Base-by-base conservation (phyloP, 2,329 filamentous ascomycete genomes). In the Epichloe aotearoae region DNA sequence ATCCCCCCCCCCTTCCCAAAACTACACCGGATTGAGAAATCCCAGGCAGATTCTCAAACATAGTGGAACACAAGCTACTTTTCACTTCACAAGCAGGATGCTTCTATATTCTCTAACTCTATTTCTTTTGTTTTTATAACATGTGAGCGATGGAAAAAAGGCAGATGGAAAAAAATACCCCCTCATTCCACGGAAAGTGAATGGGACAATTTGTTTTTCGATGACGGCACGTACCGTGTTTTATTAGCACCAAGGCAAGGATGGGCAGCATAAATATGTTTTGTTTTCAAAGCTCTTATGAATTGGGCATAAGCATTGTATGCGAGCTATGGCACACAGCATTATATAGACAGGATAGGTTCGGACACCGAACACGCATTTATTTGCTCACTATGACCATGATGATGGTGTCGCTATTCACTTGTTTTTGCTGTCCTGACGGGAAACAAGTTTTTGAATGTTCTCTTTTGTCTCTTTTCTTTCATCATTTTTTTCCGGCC, bases 261-360 rank as follows among this genome's bases (percentile, higher is more conserved):
- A 48, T 5, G 26, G 17, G 38, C 41, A 48, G 51, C 43, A 50
- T 52, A 39, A 41, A 49, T 39, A 47, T 47, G 36, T 51, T 51
- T 53, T 55, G 52, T 50, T 48, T 47, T 46, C 46, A 50, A 23
- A 10, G n/a, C 6, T n/a, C n/a, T 14, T 10, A 41, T 34, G 43
- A 42, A 20, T 39, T 10, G 33, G 45, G 50, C 30, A 38, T 39
- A 19, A 19, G 47, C 42, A 49, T 52, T 14, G n/a, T 36, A 37
- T 45, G 34, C 26, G 41, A 17, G 33, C 17, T 38, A 46, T 46
- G 38, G 17, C 50, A 46, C 34, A 23, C 5, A 19, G 50, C 47
- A 46, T 46, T 38, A 26, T 47, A 47, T 52, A 52, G 50, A 52
- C 15, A 34, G 43, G 47, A 46, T 44, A 46, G 50, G 38, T 41